Evolutionary conservation across 2,329 filamentous ascomycete species (phyloP), one percentile per base, ranked within the genome.

Genomic region (Pseudohalonectria lignicola): DNA sequence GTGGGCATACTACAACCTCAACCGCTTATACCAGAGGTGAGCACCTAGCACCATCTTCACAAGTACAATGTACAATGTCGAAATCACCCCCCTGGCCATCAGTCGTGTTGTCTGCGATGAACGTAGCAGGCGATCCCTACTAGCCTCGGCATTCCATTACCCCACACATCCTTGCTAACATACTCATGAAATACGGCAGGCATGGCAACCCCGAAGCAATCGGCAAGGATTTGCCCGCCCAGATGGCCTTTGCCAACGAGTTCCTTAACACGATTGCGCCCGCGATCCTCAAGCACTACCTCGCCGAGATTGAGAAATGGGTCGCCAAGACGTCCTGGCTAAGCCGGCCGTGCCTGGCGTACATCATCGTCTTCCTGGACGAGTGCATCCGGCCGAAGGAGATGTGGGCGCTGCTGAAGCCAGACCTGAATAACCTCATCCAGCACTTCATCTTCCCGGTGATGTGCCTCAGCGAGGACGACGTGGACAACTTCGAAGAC

Each of bases 1-100:
- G 63, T 96, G 92, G 92, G 84, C 90, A 12, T 98, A 95, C 61
- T 94, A 92, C 53, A 96, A 96, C 61, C 64, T 98, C 50, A 98
- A 98, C 65, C 77, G 92, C 45, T 75, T 98, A 15, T 98, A 92
- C 55, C 36, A 31, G 18, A 38, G 29, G 36, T 31, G n/a, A 38
- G 18, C 17, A 21, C 10, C n/a, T 16, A 9, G 28, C 13, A n/a
- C n/a, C n/a, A n/a, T n/a, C n/a, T n/a, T n/a, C n/a, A n/a, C n/a
- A n/a, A n/a, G n/a, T n/a, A n/a, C n/a, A n/a, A n/a, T n/a, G n/a
- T n/a, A n/a, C n/a, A n/a, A n/a, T n/a, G n/a, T n/a, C n/a, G n/a
- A n/a, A n/a, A n/a, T n/a, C n/a, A n/a, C n/a, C n/a, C n/a, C n/a
- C n/a, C n/a, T n/a, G n/a, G n/a, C n/a, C n/a, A n/a, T n/a, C n/a